Percentiles rank a stretch among this genome's conserved stretches.
phyloP scores from a whole-genome alignment of 2,329 filamentous ascomycete species.

The Dichotomopilus funicola region DNA sequence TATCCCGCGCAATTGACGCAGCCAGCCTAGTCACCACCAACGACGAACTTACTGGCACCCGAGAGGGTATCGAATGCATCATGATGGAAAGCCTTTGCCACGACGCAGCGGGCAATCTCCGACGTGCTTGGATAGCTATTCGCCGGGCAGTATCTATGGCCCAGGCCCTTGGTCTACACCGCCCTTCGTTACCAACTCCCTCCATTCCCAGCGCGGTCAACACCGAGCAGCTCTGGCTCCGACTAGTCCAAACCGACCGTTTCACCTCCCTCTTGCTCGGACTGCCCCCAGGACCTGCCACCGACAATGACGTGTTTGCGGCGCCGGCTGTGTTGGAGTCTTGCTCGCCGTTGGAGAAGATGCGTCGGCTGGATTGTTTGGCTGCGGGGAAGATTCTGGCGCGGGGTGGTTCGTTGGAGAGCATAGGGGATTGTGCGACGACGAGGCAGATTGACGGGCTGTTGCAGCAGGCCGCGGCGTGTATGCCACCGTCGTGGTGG shows the following conservation, averaged over 20 bases:
- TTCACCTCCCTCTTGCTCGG: conserved; percentile 31
- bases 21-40: background rate
- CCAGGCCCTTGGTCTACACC: conserved; percentile 37
- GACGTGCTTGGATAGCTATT: conserved; percentile 32
- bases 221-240: conserved; percentile 27
- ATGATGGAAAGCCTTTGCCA: conserved; percentile 36
- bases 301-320: conserved; percentile 29
- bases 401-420: conserved; percentile 25
- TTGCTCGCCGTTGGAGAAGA: conserved; percentile 27
- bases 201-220: background rate
- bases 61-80: conserved; percentile 38
- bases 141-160: conserved; percentile 35
- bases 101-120: conserved; percentile 34
- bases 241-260: conserved; percentile 31
- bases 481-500: conserved; percentile 41
- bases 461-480: conserved; percentile 31
- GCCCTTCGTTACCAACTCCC: background rate
- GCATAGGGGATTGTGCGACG: conserved; percentile 23
- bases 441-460: conserved; percentile 33
- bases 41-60: conserved; percentile 15
- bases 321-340: conserved; percentile 24
- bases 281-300: conserved; percentile 24
- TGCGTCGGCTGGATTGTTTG: conserved; percentile 31
- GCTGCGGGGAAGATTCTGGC: conserved; percentile 34
- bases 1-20: background rate